Evolutionary conservation across 1,284 basidiomycete genomes (phyloP), one percentile per base, ranked within the genome.

Genomic region (Cutaneotrichosporon mucoides): DNA sequence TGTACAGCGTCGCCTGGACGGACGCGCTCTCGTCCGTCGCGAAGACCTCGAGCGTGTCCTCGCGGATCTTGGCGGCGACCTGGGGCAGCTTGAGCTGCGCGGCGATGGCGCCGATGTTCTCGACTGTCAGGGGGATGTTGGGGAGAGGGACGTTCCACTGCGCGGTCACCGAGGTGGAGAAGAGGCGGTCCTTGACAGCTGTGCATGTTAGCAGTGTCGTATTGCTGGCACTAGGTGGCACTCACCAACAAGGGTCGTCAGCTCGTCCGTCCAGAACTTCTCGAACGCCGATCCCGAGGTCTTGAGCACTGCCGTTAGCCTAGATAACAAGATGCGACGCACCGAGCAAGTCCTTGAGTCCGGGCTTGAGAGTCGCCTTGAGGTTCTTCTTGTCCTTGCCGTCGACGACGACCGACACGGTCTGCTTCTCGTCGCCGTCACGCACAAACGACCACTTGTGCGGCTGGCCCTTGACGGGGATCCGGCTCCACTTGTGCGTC

Each of bases 1-100:
- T 89, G 84, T 88, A 96, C 59, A 94, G 81, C 48, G 92, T 95
- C 11, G 92, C 92, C 86, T 95, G 92, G 6, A 98, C 94, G 68
- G 87, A 89, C 7, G 90, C 92, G 70, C 90, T 92, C 72, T 93
- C 87, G 68, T 97, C 91, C 35, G 81, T 79, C 2, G 92, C 90
- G 73, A 97, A 98, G 2, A 87, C 80, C 63, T 90, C 86, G 36
- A 97, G 79, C 7, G 92, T 94, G 15, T 85, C 82, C 46, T 79
- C 77, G 59, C 86, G 83, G 50, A 87, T 88, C 6, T 82, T 81
- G 9, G 73, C 74, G 3, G 84, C 80, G n/a, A 82, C 76, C n/a
- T 61, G 59, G 10, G 80, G 76, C 44, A 84, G 84, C 62, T 88
- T 84, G 82, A 87, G 86, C 13, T 84, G 79, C 34, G 82, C 80